Conservation (phyloP, 495 filamentous ascomycete species). For the Talaromyces adpressus region DNA sequence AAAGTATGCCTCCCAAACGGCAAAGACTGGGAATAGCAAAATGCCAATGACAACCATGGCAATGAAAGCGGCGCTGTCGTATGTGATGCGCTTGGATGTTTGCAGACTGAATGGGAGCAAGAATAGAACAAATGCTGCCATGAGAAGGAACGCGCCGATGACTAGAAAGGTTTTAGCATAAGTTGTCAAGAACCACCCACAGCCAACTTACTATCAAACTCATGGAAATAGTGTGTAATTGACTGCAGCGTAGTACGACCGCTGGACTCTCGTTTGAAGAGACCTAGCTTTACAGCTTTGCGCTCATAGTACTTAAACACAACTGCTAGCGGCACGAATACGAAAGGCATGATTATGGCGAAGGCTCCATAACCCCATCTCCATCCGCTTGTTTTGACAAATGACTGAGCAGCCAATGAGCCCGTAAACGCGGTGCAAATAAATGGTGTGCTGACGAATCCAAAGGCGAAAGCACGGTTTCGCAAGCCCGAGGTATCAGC, state of each 20-base stretch:
- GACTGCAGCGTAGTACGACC: slow-evolving; percentile 41
- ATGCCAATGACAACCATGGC: slow-evolving; percentile 51
- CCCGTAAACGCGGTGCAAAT: slow-evolving; percentile 48
- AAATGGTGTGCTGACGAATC: slow-evolving; percentile 57
- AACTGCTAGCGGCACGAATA: slow-evolving; percentile 45
- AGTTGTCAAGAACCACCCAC: background rate
- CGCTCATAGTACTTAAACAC: slow-evolving; percentile 51
- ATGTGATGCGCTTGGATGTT: slow-evolving; percentile 35
- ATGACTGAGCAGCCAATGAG: slow-evolving; percentile 26
- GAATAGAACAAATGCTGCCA: slow-evolving; percentile 52
- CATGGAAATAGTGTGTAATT: slow-evolving; percentile 46
- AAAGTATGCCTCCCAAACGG: slow-evolving; percentile 49
- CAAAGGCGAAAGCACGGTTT: slow-evolving; percentile 57
- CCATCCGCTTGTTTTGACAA: slow-evolving; percentile 47
- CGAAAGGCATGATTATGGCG: slow-evolving; percentile 49
- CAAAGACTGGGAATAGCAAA: slow-evolving; percentile 48
- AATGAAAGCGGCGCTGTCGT: slow-evolving; percentile 48
- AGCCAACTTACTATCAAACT: slow-evolving; percentile 49
- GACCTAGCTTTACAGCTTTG: slow-evolving; percentile 46
- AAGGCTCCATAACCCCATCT: slow-evolving; percentile 60
- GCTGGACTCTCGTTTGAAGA: slow-evolving; percentile 29
- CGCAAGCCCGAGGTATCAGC: slow-evolving; percentile 59
- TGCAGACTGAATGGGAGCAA: slow-evolving; percentile 56
- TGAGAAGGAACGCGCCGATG: slow-evolving; percentile 50
- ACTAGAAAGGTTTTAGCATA: slow-evolving; percentile 22